Conservation (phyloP, 495 filamentous ascomycete species). For the Annulohypoxylon moriforme region DNA sequence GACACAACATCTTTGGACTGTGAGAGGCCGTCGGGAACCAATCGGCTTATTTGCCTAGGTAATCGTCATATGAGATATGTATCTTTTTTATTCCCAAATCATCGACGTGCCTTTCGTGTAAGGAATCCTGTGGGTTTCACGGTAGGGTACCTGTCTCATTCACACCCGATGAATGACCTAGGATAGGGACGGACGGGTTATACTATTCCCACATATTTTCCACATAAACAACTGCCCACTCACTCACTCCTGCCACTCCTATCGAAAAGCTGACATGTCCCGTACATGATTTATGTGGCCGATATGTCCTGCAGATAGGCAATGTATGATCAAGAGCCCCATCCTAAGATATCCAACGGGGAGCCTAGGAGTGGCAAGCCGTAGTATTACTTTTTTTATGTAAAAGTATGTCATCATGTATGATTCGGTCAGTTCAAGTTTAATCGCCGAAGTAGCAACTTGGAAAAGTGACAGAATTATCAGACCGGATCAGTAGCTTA, state of each 20-base stretch:
- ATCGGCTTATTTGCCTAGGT: slow-evolving; percentile 24
- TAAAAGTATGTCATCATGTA: slow-evolving; percentile 11
- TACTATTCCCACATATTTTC: slow-evolving; percentile 1
- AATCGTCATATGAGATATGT: not conserved
- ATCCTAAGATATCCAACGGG: not conserved
- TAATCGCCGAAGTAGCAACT: not conserved
- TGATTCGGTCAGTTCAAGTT: not conserved
- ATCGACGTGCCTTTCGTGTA: slow-evolving; percentile 18
- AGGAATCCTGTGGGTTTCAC: slow-evolving; percentile 23
- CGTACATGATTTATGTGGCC: not conserved
- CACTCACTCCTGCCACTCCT: not conserved
- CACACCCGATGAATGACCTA: slow-evolving; percentile 6
- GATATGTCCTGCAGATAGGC: not conserved
- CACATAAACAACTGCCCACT: not conserved
- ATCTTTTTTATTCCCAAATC: slow-evolving; percentile 4
- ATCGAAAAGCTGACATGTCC: not conserved
- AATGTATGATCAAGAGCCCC: not conserved
- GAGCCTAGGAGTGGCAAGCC: not conserved
- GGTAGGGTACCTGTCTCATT: slow-evolving; percentile 16
- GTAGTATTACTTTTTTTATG: slow-evolving; percentile 4
- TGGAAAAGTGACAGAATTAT: not conserved
- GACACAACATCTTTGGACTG: not conserved
- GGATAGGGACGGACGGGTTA: not conserved
- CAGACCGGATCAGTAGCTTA: not conserved
- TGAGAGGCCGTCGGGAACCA: slow-evolving; percentile 18